Evolutionary conservation across 306 rosid species (phyloP), one percentile per base, ranked within the genome.

Genomic region (Cicer judaicum): DNA sequence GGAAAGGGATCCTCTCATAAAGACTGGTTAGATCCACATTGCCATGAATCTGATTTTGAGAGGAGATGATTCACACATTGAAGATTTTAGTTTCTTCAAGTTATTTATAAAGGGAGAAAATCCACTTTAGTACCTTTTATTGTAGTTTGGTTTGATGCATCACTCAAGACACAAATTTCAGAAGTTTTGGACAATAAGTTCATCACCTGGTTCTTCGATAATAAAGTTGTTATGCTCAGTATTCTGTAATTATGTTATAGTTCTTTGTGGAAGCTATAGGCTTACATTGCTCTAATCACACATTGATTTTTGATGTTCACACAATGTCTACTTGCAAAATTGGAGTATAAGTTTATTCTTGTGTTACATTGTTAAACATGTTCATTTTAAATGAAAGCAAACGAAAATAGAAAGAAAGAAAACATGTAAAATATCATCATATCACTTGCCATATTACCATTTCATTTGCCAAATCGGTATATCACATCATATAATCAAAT

Each of bases 11-110:
- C 93, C 76, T 64, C 93, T 76, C 24, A 84, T 2, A 89, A 88
- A 84, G 99, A 89, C 24, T 95, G 99, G 99, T 87, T 95, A 53
- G 98, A 95, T 79, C 93, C 97, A 29, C 98, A 95, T 86, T 95
- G 98, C 82, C 96, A 86, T 48, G 98, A 92, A 89, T 73, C 99
- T 68, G 76, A 88, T 13, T 92, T 90, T 70, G 96, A 95, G 82
- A 95, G 87, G 81, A 74, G 92, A 88, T 74, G 36, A 83, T 56
- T 83, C 66, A 54, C 75, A 75, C 78, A 81, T 60, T 53, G 77
- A 34, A 78, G 71, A 56, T 59, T 50, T 49, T 15, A 56, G 74
- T 66, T 59, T 78, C 74, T 56, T 60, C 1, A 39, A 64, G 73
- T 60, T 74, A 42, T 46, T 74, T 76, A 29, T 77, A 36, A 64